phyloP scores from a whole-genome alignment of 208 protist genomes.

The Wallacemonas sp. region DNA sequence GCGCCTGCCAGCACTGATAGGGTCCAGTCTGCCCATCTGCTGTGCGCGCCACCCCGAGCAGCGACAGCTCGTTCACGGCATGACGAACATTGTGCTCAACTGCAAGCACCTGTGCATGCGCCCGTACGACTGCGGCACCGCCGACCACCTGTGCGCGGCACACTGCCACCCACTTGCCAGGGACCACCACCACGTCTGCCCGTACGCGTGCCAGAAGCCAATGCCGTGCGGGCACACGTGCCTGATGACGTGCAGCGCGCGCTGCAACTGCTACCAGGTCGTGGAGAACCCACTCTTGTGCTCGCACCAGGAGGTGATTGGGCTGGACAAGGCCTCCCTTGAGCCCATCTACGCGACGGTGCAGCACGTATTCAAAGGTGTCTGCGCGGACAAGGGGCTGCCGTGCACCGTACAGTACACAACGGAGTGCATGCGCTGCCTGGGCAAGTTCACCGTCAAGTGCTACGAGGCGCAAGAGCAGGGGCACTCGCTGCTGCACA shows the following conservation, averaged over 20 bases:
- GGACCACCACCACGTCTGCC: conserved; percentile 44
- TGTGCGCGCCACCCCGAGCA: conserved; percentile 76
- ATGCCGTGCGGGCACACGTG: conserved; percentile 83
- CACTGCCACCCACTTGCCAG: conserved; percentile 58
- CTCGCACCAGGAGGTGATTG: conserved; percentile 68
- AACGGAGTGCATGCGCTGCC: conserved; percentile 77
- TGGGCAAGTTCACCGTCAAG: conserved; percentile 51
- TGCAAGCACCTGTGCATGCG: conserved; percentile 71
- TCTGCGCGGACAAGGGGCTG: conserved; percentile 61
- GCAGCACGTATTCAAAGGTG: conserved; percentile 77
- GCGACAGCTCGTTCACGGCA: conserved; percentile 65
- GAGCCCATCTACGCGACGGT: conserved; percentile 77
- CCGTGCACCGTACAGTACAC: conserved; percentile 79
- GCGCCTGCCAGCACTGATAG: conserved; percentile 62
- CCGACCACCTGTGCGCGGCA: conserved; percentile 61
- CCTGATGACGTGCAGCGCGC: conserved; percentile 49
- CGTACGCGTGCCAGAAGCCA: conserved; percentile 51
- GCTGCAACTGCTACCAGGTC: conserved; percentile 85
- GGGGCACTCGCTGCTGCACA: conserved; percentile 45
- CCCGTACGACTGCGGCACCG: conserved; percentile 52
- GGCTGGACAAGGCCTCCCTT: conserved; percentile 58
- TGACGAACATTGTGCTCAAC: conserved; percentile 31
- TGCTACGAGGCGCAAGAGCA: conserved; percentile 73
- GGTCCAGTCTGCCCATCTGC: conserved; percentile 68
- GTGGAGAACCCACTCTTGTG: conserved; percentile 60